Conservation (phyloP, 441 rosid genomes). For the Bocquillonia castaneifolia region DNA sequence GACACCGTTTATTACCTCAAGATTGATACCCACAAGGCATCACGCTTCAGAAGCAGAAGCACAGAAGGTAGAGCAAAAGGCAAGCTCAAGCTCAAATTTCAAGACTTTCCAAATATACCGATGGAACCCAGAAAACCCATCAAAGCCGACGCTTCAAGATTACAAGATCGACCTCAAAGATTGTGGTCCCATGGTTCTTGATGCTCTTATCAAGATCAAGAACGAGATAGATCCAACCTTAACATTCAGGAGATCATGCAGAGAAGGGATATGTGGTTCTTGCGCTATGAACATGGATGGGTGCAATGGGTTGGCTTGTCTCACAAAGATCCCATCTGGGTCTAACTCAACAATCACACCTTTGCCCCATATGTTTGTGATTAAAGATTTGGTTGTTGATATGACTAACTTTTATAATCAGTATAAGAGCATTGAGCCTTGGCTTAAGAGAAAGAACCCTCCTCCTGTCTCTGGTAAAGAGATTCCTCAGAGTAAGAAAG, state of each 20-base stretch:
- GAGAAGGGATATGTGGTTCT: conserved; percentile 95
- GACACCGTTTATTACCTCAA: conserved; percentile 19
- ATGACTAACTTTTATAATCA: conserved; percentile 94
- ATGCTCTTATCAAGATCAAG: conserved; percentile 92
- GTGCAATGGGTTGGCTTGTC: conserved; percentile 85
- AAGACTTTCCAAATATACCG: conserved; percentile 91
- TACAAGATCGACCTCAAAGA: conserved; percentile 72
- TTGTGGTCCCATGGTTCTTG: conserved; percentile 93
- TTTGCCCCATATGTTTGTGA: conserved; percentile 91
- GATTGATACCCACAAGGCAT: conserved; percentile 36
- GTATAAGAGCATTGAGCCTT: conserved; percentile 97
- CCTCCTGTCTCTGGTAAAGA: conserved; percentile 64
- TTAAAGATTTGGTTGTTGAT: conserved; percentile 91
- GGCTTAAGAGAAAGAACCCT: conserved; percentile 93
- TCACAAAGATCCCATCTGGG: conserved; percentile 65
- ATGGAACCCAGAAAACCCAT: conserved; percentile 77
- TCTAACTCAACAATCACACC: conserved; percentile 55
- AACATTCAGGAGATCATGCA: conserved; percentile 89
- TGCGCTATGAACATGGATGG: conserved; percentile 98
- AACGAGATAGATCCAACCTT: conserved; percentile 93
- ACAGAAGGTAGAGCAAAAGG: conserved; percentile 38
- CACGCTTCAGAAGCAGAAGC: conserved; percentile 54
- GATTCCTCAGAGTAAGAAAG: conserved; percentile 79
- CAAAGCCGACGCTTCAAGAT: conserved; percentile 64
- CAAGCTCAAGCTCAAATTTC: conserved; percentile 29